Conservation (phyloP, 345 rosid species). For the Ceriops tagal region DNA sequence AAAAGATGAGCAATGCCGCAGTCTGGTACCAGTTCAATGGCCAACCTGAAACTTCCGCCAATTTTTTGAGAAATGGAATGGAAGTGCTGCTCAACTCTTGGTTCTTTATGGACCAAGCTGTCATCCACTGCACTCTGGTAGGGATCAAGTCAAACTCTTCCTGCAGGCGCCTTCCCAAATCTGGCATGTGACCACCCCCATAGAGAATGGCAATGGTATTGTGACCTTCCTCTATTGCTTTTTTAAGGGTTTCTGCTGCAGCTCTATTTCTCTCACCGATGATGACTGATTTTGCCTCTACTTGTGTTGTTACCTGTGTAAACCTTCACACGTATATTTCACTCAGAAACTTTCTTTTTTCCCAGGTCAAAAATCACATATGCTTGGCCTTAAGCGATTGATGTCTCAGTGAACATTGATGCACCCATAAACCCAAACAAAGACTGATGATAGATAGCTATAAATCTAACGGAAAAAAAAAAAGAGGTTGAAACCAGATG, state of each 20-base stretch:
- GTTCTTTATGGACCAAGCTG: conserved; percentile 83
- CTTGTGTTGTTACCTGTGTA: conserved; percentile 62
- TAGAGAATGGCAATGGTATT: conserved; percentile 71
- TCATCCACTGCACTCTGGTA: conserved; percentile 66
- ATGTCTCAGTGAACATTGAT: too few species aligned
- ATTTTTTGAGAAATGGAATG: conserved; percentile 53
- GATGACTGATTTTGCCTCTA: conserved; percentile 77
- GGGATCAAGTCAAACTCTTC: conserved; percentile 78
- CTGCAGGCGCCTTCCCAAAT: conserved; percentile 68
- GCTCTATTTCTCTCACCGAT: conserved; percentile 90
- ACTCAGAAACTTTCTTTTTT: neutral
- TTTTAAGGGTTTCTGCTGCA: conserved; percentile 59
- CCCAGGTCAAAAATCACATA: too few species aligned
- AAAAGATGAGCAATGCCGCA: conserved; percentile 67
- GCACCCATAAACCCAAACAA: too few species aligned
- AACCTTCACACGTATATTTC: conserved; percentile 43
- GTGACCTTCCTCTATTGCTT: conserved; percentile 65
- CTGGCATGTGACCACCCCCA: conserved; percentile 99
- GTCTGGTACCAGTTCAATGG: conserved; percentile 88
- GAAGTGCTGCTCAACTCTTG: conserved; percentile 44
- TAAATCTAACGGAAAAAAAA: too few species aligned
- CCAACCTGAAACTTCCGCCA: conserved; percentile 81
- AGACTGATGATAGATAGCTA: too few species aligned
- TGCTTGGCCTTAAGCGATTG: too few species aligned
- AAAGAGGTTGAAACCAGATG: too few species aligned